Evolutionary conservation across 495 filamentous ascomycete genomes (phyloP).

Genomic region (Penicillium chermesinum): DNA sequence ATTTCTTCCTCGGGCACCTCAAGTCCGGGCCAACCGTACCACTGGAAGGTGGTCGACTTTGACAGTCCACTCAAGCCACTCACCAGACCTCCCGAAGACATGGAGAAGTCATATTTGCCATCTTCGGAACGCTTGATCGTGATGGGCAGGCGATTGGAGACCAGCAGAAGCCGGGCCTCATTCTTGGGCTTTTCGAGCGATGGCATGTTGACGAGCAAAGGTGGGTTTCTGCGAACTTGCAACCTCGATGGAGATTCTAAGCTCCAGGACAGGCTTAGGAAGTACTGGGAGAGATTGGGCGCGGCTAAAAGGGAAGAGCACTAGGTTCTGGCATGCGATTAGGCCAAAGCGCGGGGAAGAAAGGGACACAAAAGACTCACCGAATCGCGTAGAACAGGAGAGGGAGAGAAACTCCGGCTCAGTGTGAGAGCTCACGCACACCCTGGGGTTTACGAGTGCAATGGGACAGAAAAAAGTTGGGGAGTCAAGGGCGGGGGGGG

Average conservation of each 20-base stretch:
- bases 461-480: constrained; percentile 1
- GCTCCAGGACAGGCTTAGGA: background rate
- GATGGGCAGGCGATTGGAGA: constrained; percentile 92
- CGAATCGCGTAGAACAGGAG: background rate
- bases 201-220: constrained; percentile 25
- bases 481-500: background rate
- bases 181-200: constrained; percentile 29
- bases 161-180: constrained; percentile 61
- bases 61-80: constrained; percentile 84
- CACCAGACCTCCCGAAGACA: constrained; percentile 93
- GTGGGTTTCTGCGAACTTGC: background rate
- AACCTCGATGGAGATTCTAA: background rate
- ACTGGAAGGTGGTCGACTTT: constrained; percentile 88
- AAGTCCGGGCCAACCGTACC: constrained; percentile 96
- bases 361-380: constrained; percentile 4
- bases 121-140: constrained; percentile 89
- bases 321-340: constrained; percentile 3
- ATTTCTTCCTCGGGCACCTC: constrained; percentile 72
- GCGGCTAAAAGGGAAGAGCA: background rate
- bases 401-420: constrained; percentile 1
- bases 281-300: background rate
- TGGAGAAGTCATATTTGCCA: constrained; percentile 78
- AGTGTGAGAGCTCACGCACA: background rate
- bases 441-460: background rate
- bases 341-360: constrained; percentile 12